Base-by-base conservation (phyloP, 2,329 filamentous ascomycete genomes). In the Fusarium denticulatum region DNA sequence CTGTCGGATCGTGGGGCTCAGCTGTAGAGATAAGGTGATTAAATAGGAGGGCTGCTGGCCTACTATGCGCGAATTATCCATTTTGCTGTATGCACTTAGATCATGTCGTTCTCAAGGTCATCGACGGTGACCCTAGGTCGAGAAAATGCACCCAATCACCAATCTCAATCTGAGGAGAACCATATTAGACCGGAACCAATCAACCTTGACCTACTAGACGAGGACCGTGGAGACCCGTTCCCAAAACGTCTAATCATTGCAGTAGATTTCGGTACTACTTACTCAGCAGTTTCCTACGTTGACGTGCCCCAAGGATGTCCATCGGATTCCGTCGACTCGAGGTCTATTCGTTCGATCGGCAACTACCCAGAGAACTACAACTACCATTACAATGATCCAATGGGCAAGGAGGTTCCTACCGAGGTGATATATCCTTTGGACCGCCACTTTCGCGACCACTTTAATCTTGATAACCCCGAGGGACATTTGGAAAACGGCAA, bases 101-200 rank as follows among this genome's bases (percentile, higher is more conserved):
- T 26, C 22, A 60, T 60, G 57, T 60, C 45, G 3, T 60, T 60
- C 22, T 60, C 57, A 8, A 24, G 57, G 57, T 47, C 43, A 22
- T 60, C 57, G 4, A 60, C 57, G 2, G 28, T 36, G 26, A 60
- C 57, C 15, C 22, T 60, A 6, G 43, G 57, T 26, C 57, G 34
- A 20, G 57, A 60, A 18, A 22, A 18, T 60, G 24, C 43, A 28
- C 26, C 45, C 7, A 24, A 24, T 39, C 45, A 60, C 22, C 57
- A 7, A 36, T 0, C 4, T 4, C 26, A 32, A 20, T 7, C 4
- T n/a, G 37, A 28, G 2, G 13, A 60, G 9, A 4, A 52, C 30
- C 26, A 30, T n/a, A 0, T 16, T 3, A n/a, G 45, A 30, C 14
- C 20, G 4, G 26, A 30, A 30, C 26, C 26, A n/a, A 42, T 52